phyloP scores from a whole-genome alignment of 345 rosid genomes.

The Camelina hispida region DNA sequence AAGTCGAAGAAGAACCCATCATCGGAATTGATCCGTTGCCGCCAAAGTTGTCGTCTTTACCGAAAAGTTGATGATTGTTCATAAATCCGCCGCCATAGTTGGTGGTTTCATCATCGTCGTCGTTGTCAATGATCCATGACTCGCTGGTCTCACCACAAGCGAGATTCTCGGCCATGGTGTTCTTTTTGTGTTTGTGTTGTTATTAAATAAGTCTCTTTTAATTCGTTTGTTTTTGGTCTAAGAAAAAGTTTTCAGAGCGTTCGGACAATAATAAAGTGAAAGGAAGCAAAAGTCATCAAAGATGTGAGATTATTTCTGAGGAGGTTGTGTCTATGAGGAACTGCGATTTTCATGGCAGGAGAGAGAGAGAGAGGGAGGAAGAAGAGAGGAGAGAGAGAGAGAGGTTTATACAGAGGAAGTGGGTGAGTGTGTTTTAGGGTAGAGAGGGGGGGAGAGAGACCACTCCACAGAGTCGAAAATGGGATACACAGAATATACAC shows the following conservation, averaged over 20 bases:
- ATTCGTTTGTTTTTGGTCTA: conserved; percentile 22
- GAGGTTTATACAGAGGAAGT: conserved; percentile 40
- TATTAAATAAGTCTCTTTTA: conserved; percentile 12
- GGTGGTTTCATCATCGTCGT: conserved; percentile 39
- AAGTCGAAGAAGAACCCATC: conserved; percentile 41
- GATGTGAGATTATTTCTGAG: conserved; percentile 33
- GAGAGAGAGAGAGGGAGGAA: conserved; percentile 25
- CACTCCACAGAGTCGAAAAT: conserved; percentile 33
- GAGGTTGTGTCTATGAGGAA: conserved; percentile 26
- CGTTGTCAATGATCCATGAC: conserved; percentile 49
- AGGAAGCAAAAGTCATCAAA: conserved; percentile 37
- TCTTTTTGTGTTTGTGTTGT: conserved; percentile 4
- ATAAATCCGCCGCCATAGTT: conserved; percentile 30
- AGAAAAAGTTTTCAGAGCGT: conserved; percentile 28
- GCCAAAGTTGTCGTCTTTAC: conserved; percentile 40
- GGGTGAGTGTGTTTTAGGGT: conserved; percentile 46
- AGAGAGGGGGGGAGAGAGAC: conserved; percentile 39
- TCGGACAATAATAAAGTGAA: conserved; percentile 34
- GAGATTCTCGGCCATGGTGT: conserved; percentile 53
- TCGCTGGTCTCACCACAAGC: conserved; percentile 60
- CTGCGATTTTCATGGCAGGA: conserved; percentile 43
- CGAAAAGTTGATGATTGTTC: conserved; percentile 18
- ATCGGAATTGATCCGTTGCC: conserved; percentile 46
- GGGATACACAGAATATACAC: conserved; percentile 39
- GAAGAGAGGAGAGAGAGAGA: conserved; percentile 24